A percentile compares a stretch with the other conserved stretches of the same genome.
phyloP scores from a whole-genome alignment of 2,329 filamentous ascomycete species.

The Ophiostoma piceae region DNA sequence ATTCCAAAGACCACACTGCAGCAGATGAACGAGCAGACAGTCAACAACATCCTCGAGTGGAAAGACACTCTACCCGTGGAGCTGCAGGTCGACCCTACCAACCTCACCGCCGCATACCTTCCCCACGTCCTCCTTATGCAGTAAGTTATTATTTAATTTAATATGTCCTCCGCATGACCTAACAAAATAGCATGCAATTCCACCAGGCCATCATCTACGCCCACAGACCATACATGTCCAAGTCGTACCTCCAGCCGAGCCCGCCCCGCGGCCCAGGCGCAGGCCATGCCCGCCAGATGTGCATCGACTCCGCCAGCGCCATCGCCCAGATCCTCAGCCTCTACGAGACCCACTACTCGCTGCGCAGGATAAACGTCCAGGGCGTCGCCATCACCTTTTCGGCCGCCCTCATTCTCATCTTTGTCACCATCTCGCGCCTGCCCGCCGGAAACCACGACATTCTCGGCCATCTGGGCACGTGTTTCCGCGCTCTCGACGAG shows the following conservation, averaged over 20 bases:
- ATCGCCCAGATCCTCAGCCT: conserved; percentile 39
- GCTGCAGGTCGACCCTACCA: conserved; percentile 35
- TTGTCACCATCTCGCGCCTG: conserved; percentile 28
- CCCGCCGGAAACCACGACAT: not conserved
- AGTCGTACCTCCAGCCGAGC: not conserved
- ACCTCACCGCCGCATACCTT: conserved; percentile 33
- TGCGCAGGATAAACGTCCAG: conserved; percentile 41
- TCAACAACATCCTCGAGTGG: conserved; percentile 12
- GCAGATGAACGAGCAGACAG: not conserved
- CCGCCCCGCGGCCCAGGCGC: conserved; percentile 16
- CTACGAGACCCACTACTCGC: conserved; percentile 40
- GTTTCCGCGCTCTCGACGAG: conserved; percentile 21
- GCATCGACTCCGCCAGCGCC: conserved; percentile 38
- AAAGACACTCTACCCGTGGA: conserved; percentile 32
- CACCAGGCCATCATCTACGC: conserved; percentile 26
- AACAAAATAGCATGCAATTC: conserved; percentile 27
- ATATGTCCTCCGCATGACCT: not conserved
- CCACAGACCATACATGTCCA: conserved; percentile 39
- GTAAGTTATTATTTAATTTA: conserved; percentile 28
- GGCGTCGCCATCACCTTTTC: conserved; percentile 42
- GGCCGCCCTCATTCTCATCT: conserved; percentile 37
- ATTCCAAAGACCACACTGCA: not conserved
- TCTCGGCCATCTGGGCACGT: conserved; percentile 11
- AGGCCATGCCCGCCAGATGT: conserved; percentile 37
- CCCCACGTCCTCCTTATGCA: conserved; percentile 41